phyloP scores from a whole-genome alignment of 2,329 filamentous ascomycete genomes.

The Epichloe amarillans region DNA sequence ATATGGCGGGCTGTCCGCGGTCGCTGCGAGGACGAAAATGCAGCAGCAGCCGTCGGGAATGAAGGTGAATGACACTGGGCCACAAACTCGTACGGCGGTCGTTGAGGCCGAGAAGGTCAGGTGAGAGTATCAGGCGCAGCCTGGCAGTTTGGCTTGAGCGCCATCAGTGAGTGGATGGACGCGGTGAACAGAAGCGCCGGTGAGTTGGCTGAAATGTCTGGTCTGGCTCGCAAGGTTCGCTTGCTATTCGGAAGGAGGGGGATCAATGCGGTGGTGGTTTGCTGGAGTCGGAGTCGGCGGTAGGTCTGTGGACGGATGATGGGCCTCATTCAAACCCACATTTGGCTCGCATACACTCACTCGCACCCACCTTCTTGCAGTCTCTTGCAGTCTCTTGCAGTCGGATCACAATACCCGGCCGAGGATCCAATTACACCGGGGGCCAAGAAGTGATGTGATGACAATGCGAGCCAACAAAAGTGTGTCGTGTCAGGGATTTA shows the following conservation, averaged over 20 bases:
- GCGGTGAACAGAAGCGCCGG: too few species aligned
- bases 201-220: neutral
- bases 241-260: neutral
- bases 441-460: too few species aligned
- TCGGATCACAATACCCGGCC: neutral
- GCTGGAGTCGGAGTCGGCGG: neutral
- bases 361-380: neutral
- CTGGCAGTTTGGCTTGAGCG: neutral
- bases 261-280: neutral
- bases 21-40: neutral
- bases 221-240: neutral
- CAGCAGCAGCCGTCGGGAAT: neutral
- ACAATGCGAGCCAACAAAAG: too few species aligned
- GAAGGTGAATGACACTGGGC: neutral
- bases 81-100: neutral
- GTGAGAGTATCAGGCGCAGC: constrained; percentile 1
- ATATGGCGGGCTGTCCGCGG: neutral
- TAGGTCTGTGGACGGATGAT: neutral
- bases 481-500: too few species aligned
- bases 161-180: neutral
- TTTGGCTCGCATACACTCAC: neutral
- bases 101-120: neutral
- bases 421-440: neutral
- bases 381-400: neutral
- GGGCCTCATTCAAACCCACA: neutral